Base-by-base conservation (phyloP, 2,329 filamentous ascomycete species). In the Epicoccum nigrum region DNA sequence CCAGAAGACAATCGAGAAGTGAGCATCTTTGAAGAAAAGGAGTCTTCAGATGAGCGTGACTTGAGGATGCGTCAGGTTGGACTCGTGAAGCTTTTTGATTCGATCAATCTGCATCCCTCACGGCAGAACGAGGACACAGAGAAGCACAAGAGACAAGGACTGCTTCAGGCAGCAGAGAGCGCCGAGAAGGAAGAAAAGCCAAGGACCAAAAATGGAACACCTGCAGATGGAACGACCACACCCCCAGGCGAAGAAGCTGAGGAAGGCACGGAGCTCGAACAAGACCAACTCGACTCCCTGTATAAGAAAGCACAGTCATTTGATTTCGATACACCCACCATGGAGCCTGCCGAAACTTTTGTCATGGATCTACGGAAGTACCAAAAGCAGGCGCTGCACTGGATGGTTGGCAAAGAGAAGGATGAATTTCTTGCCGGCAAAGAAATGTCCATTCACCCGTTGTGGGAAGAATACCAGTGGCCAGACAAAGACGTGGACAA, bases 281-380 rank as follows among this genome's bases (percentile, higher is more conserved):
- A 97, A 71, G 92, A 96, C 63, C 94, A 99, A 69, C 86, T 99
- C 3, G 94, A 99, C 70, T 86, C 89, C 0, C 76, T 99, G 1
- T 99, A 99, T 74, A 90, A 88, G 67, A 99, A 99, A 69, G 94
- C 94, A 0, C 94, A 99, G 68, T 92, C 91, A 0, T 97, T 97
- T 65, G 94, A 99, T 71, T 97, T 99, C 67, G 85, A 86, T 68
- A 97, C 92, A 0, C 92, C 92, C 2, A 87, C 91, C 70, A 87
- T 90, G 8, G 88, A 96, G 62, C 93, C 94, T 8, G 85, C 89
- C 5, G 81, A 87, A 7, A 90, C 86, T 0, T 99, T 99, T 72
- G 81, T 82, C 5, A 86, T 99, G 86, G 81, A 86, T 30, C 79
- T 99, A 21, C 86, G 94, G 3, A 91, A 90, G 43, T 99, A 99